phyloP scores from a whole-genome alignment of 441 rosid genomes.

The Codiaeum variegatum region DNA sequence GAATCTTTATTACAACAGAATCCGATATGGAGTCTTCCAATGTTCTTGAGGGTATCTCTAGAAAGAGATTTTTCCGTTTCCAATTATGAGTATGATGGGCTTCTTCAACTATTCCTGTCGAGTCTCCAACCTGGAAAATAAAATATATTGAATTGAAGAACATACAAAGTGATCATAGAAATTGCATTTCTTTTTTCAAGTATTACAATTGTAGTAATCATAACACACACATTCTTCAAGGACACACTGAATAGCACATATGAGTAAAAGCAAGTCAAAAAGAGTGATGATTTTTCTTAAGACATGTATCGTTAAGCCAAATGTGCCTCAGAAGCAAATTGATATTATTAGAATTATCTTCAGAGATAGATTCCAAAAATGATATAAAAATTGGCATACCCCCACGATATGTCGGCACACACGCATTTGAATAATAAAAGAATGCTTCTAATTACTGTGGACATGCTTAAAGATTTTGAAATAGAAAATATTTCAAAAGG shows the following conservation, averaged over 20 bases:
- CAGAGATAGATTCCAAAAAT: neutral
- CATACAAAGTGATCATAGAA: constrained; percentile 7
- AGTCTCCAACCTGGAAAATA: constrained; percentile 42
- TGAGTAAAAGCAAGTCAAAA: neutral
- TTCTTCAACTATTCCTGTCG: constrained; percentile 51
- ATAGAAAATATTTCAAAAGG: neutral
- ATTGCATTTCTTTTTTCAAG: neutral
- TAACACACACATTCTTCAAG: neutral
- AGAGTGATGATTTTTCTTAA: neutral
- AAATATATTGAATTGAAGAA: constrained; percentile 4
- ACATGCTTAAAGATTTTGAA: neutral
- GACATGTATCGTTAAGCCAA: neutral
- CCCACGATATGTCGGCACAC: neutral
- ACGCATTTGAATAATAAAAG: neutral
- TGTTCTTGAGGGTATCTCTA: constrained; percentile 74
- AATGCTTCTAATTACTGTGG: neutral
- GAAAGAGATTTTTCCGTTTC: constrained; percentile 65
- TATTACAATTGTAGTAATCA: neutral
- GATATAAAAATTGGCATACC: neutral
- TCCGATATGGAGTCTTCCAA: constrained; percentile 47
- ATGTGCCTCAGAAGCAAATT: neutral
- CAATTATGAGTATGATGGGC: constrained; percentile 39
- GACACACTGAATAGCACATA: neutral
- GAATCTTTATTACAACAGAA: constrained; percentile 56
- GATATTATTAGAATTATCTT: neutral